These are phyloP conservation scores for Naumovozyma dairenensis DNA, from an alignment of 805 yeast species.

Conservation along the genomic window DNA sequence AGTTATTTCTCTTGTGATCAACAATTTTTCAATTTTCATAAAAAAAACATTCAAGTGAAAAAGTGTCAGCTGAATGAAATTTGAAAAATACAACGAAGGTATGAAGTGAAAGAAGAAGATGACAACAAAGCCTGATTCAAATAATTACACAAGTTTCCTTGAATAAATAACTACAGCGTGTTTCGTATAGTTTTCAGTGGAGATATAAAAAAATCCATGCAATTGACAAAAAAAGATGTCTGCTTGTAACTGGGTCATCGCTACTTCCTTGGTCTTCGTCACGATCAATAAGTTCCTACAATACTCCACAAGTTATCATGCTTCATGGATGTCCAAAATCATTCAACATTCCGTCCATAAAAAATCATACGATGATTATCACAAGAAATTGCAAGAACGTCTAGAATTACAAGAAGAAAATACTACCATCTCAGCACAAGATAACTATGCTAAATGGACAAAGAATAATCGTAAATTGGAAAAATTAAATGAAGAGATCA, in stretches of 20 bases:
- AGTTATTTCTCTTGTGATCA: no score
- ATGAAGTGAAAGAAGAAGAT: no score
- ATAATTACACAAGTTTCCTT: no score
- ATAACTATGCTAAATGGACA: constrained; percentile 94
- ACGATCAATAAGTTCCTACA: constrained; percentile 16
- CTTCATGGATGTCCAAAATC: constrained; percentile 11
- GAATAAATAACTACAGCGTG: no score
- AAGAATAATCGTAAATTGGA: constrained; percentile 69
- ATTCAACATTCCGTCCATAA: constrained; percentile 13
- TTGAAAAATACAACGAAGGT: no score
- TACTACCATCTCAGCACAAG: constrained; percentile 69
- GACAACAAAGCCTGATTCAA: no score
- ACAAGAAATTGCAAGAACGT: constrained; percentile 35
- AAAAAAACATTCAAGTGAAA: no score
- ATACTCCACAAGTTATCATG: constrained; percentile 17
- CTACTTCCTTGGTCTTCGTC: constrained; percentile 13
- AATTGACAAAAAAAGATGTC: no score
- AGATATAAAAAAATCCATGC: no score
- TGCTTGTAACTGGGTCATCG: constrained; percentile 12
- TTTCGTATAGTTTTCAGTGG: no score
- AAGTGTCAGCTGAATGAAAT: no score
- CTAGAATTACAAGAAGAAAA: constrained; percentile 42
- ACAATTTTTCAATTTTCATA: no score
- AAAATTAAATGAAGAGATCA: constrained; percentile 44
- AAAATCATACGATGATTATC: constrained; percentile 24